phyloP scores from a whole-genome alignment of 1,284 basidiomycete genomes.

The Abortiporus biennis region DNA sequence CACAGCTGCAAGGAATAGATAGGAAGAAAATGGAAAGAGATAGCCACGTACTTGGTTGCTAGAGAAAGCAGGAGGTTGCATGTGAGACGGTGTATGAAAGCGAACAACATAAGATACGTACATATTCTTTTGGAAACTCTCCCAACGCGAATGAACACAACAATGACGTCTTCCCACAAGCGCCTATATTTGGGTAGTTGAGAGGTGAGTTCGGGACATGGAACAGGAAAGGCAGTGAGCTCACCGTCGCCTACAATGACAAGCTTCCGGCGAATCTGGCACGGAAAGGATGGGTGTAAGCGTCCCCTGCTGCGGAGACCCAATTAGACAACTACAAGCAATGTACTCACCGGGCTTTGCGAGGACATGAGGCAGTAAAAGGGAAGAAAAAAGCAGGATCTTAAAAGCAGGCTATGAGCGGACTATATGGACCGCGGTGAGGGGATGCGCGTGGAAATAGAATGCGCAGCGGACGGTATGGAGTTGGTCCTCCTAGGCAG shows the following conservation, averaged over 20 bases:
- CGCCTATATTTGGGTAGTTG: constrained; percentile 39
- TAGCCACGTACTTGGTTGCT: constrained; percentile 5
- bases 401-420: too few relatives aligned
- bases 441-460: too few relatives aligned
- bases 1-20: not conserved
- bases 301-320: too few relatives aligned
- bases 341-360: too few relatives aligned
- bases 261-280: constrained; percentile 83
- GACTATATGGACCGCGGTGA: too few relatives aligned
- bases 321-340: too few relatives aligned
- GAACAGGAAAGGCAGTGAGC: constrained; percentile 17
- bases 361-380: too few relatives aligned
- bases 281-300: too few relatives aligned
- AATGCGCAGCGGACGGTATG: too few relatives aligned
- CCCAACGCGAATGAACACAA: constrained; percentile 91
- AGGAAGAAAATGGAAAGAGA: constrained; percentile 7
- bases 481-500: too few relatives aligned
- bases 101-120: constrained; percentile 33
- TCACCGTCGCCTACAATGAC: constrained; percentile 94
- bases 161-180: constrained; percentile 81
- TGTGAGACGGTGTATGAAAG: not conserved
- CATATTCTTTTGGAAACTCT: constrained; percentile 97
- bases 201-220: constrained; percentile 3
- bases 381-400: too few relatives aligned
- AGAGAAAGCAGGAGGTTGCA: constrained; percentile 9